Base-by-base conservation (phyloP, 176 grass and related monocot genomes). In the Echinochloa phyllopogon region DNA sequence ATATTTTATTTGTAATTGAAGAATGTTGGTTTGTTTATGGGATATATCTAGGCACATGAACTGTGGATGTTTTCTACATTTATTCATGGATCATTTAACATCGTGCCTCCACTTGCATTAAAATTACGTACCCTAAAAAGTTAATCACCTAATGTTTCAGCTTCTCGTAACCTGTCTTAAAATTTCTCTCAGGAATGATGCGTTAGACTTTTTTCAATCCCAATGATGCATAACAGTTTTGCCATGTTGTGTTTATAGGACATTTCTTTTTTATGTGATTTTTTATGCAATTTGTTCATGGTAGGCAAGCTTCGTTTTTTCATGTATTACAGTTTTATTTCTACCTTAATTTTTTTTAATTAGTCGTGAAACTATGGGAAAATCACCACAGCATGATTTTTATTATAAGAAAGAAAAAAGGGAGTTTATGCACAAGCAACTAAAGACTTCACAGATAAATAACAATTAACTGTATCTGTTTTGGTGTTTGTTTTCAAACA, bases 251-350 rank as follows among this genome's bases (percentile, higher is more conserved):
- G 1, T 49, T 16, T 24, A 27, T 39, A 52, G 24, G 18, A 38
- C 18, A 67, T 67, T 67, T 40, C 20, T 44, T 43, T 43, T 45
- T 6, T 3, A 42, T 20, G 27, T 12, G 10, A 9, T n/a, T 18
- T 52, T 1, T 51, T 17, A 66, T 80, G 62, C 61, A 24, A 39
- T 52, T 79, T 80, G 48, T 79, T 80, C 18, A 23, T 66, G 62
- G 33, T 52, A 77, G 4, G 8, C 44, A 21, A 33, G 6, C 61
- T 49, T 40, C 7, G 2, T 23, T 23, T 41, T 76, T 7, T 24
- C 7, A 43, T 43, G 40, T 59, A 25, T 76, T 7, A 6, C 44
- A 10, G 1, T 6, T 16, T 6, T 58, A 58, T 57, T 1, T 2
- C 37, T 8, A 72, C 44, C 69, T 73, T 48, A 52, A 18, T 27